Conservation (phyloP, 2,329 filamentous ascomycete genomes). For the Pseudocercospora vitis region DNA sequence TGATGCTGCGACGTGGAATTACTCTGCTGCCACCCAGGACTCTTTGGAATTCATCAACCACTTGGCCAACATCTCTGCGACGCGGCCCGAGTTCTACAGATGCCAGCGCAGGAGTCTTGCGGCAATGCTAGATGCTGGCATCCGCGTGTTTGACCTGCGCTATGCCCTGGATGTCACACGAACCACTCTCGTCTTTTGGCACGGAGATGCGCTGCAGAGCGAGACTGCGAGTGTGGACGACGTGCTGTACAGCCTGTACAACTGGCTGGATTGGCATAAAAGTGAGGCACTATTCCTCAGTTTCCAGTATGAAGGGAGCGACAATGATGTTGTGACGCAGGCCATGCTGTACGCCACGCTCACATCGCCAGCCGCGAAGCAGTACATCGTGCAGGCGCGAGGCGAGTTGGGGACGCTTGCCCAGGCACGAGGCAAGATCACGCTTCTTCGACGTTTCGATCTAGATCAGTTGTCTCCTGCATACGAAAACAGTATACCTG, state of each 20-base stretch:
- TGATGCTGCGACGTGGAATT: slow-evolving; percentile 56
- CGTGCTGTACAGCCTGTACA: slow-evolving; percentile 50
- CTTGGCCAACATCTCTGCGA: slow-evolving; percentile 39
- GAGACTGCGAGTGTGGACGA: slow-evolving; percentile 47
- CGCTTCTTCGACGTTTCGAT: slow-evolving; percentile 50
- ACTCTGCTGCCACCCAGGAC: slow-evolving; percentile 46
- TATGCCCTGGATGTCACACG: slow-evolving; percentile 51
- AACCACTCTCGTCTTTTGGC: slow-evolving; percentile 51
- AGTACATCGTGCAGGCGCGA: slow-evolving; percentile 44
- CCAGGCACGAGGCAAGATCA: slow-evolving; percentile 42
- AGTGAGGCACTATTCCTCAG: slow-evolving; percentile 50
- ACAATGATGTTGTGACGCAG: slow-evolving; percentile 43
- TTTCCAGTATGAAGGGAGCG: slow-evolving; percentile 48
- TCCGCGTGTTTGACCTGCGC: slow-evolving; percentile 54
- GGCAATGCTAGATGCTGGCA: slow-evolving; percentile 47
- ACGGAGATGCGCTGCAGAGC: slow-evolving; percentile 48
- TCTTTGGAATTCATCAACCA: slow-evolving; percentile 43
- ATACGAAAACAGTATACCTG: slow-evolving; percentile 45
- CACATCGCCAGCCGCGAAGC: slow-evolving; percentile 41
- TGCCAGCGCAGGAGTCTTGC: slow-evolving; percentile 46
- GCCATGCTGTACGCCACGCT: slow-evolving; percentile 42
- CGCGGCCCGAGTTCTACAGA: slow-evolving; percentile 42
- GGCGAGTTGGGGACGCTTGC: slow-evolving; percentile 41
- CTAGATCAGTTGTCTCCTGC: slow-evolving; percentile 40
- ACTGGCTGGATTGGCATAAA: slow-evolving; percentile 51